Percentiles rank a stretch among this genome's conserved stretches.
Conservation (phyloP, 1,139 yeast species). For the Taphrina pruni region DNA sequence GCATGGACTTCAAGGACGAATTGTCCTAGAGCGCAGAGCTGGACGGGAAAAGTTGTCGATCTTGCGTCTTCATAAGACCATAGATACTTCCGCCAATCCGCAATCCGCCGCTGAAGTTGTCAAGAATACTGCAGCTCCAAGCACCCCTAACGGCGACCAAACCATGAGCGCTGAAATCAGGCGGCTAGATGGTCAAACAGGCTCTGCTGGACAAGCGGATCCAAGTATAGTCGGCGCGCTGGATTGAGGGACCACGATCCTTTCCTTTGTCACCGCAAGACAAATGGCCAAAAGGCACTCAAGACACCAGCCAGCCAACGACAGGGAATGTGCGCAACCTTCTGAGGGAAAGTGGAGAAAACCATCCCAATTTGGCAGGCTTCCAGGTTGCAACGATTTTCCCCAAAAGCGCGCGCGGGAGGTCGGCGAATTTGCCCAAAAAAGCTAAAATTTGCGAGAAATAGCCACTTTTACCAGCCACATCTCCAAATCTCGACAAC, state of each 20-base stretch:
- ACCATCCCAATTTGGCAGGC: no score
- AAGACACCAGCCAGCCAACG: no score
- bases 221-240: slow-evolving; percentile 4
- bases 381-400: no score
- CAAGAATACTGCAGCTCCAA: no score
- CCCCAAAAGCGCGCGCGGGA: background rate
- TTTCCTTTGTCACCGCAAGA: background rate
- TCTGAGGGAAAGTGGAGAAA: background rate
- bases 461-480: slow-evolving; percentile 21
- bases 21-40: slow-evolving; percentile 41
- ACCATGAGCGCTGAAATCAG: no score
- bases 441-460: slow-evolving; percentile 6
- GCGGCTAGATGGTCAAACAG: slow-evolving; percentile 16
- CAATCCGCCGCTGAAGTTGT: background rate
- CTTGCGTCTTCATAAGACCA: slow-evolving; percentile 34
- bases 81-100: background rate
- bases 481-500: slow-evolving; percentile 17
- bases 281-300: no score
- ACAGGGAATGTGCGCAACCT: no score
- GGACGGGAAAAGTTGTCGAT: slow-evolving; percentile 42
- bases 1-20: slow-evolving; percentile 18
- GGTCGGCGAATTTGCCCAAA: slow-evolving; percentile 17
- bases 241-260: slow-evolving; percentile 8
- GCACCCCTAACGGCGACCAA: no score
- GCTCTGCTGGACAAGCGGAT: background rate